phyloP scores from a whole-genome alignment of 192 early-diverging fungal species.

The Umbelopsis vinacea region DNA sequence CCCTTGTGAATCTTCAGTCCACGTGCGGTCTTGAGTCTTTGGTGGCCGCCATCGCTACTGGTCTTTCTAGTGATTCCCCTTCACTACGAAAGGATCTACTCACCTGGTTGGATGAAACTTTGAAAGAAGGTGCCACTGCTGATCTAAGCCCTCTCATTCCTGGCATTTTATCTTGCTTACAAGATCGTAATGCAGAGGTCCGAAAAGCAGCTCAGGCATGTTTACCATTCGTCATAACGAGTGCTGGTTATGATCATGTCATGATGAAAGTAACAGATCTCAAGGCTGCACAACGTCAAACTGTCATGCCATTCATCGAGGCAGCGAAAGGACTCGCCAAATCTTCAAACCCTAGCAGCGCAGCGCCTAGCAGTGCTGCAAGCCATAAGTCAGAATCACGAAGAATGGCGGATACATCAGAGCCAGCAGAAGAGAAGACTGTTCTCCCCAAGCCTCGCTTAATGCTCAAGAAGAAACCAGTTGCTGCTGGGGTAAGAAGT shows the following conservation, averaged over 20 bases:
- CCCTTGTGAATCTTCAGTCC: constrained; percentile 73
- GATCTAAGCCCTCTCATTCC: constrained; percentile 70
- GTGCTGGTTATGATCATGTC: constrained; percentile 75
- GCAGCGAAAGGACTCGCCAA: constrained; percentile 56
- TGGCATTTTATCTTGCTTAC: constrained; percentile 78
- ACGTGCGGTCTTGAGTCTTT: constrained; percentile 74
- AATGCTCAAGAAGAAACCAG: not conserved
- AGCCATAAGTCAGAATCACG: not conserved
- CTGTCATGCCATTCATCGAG: constrained; percentile 80
- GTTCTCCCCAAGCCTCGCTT: constrained; percentile 19
- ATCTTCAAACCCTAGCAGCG: not conserved
- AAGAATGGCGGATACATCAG: not conserved
- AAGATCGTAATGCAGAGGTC: constrained; percentile 89
- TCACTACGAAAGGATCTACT: constrained; percentile 87
- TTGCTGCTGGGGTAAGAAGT: constrained; percentile 8
- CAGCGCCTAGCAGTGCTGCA: not conserved
- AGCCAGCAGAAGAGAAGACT: constrained; percentile 16
- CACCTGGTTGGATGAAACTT: constrained; percentile 73
- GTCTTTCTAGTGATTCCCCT: constrained; percentile 82
- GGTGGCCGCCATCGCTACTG: constrained; percentile 63
- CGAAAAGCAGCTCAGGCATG: constrained; percentile 82
- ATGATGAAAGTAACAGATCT: constrained; percentile 75
- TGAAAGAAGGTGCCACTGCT: constrained; percentile 54
- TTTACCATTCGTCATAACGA: constrained; percentile 67
- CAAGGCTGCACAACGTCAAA: constrained; percentile 71